Evolutionary conservation across 805 yeast species (phyloP).

Genomic region (Clavispora santaluciae): DNA sequence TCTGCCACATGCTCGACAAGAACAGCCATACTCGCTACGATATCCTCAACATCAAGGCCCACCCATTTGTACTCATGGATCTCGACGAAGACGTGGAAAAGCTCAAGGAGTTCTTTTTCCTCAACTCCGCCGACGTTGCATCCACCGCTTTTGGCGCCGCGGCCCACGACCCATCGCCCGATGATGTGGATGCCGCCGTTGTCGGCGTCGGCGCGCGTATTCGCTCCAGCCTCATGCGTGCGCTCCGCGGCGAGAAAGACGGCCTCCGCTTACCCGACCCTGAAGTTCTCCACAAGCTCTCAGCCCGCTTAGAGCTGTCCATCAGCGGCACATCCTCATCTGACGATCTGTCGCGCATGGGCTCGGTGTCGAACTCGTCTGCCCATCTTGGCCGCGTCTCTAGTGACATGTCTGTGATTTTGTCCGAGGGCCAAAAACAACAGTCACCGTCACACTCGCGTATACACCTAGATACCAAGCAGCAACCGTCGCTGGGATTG

Average conservation of each 20-base stretch:
- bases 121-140: conserved; percentile 17
- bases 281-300: conserved; percentile 19
- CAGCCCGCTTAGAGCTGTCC: conserved; percentile 22
- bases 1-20: conserved; percentile 59
- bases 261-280: conserved; percentile 15
- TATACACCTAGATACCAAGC: not conserved
- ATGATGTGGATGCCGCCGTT: conserved; percentile 73
- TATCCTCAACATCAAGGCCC: conserved; percentile 66
- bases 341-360: conserved; percentile 23
- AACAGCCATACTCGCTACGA: conserved; percentile 65
- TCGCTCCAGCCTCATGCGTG: conserved; percentile 29
- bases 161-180: conserved; percentile 50
- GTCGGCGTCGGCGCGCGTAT: conserved; percentile 73
- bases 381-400: conserved; percentile 2
- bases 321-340: conserved; percentile 22
- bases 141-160: conserved; percentile 18
- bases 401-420: conserved; percentile 24
- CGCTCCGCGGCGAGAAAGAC: conserved; percentile 20
- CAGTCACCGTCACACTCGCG: conserved; percentile 1
- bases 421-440: conserved; percentile 25
- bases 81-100: conserved; percentile 32
- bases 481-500: too few relatives aligned
- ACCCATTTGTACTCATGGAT: conserved; percentile 56
- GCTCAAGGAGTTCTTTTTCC: conserved; percentile 31
- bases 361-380: conserved; percentile 16